Evolutionary conservation across 2,329 filamentous ascomycete species (phyloP).

Genomic region (Penicillium sp.): DNA sequence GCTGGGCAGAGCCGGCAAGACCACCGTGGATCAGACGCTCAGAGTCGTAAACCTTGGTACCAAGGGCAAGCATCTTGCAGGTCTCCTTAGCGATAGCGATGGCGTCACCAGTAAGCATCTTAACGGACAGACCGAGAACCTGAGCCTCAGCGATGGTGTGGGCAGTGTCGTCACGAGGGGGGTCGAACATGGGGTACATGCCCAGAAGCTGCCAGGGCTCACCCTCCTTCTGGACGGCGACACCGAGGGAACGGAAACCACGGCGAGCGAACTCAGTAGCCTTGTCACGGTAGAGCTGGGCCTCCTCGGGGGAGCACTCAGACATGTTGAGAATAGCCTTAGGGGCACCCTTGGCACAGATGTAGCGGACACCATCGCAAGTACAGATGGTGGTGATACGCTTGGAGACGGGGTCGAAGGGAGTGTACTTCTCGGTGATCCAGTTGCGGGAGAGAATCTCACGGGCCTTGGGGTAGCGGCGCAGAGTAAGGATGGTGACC

Average conservation of each 20-base stretch:
- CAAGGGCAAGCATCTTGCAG: slow-evolving; percentile 74
- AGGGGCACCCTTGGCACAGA: slow-evolving; percentile 71
- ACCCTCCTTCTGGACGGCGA: slow-evolving; percentile 71
- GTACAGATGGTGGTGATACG: slow-evolving; percentile 67
- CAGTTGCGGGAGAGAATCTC: slow-evolving; percentile 70
- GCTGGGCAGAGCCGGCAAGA: slow-evolving; percentile 65
- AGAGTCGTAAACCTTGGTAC: slow-evolving; percentile 77
- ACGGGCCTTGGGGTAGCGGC: slow-evolving; percentile 70
- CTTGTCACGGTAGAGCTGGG: slow-evolving; percentile 65
- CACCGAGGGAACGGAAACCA: slow-evolving; percentile 75
- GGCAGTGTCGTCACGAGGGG: slow-evolving; percentile 69
- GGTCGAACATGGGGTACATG: slow-evolving; percentile 76
- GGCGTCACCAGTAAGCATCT: slow-evolving; percentile 77
- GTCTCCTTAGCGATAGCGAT: slow-evolving; percentile 77
- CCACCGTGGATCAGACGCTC: slow-evolving; percentile 71
- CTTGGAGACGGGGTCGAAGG: slow-evolving; percentile 71
- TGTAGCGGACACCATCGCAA: slow-evolving; percentile 64
- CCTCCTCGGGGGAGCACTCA: slow-evolving; percentile 61
- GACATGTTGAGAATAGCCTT: slow-evolving; percentile 68
- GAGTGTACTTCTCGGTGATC: slow-evolving; percentile 70
- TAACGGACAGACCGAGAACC: slow-evolving; percentile 69
- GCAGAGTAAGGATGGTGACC: slow-evolving; percentile 69
- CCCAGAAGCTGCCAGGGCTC: slow-evolving; percentile 68
- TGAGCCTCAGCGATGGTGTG: slow-evolving; percentile 73
- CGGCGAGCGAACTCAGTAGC: slow-evolving; percentile 69